Conservation (phyloP, 1,284 basidiomycete genomes). For the Laetiporus sulphureus region DNA sequence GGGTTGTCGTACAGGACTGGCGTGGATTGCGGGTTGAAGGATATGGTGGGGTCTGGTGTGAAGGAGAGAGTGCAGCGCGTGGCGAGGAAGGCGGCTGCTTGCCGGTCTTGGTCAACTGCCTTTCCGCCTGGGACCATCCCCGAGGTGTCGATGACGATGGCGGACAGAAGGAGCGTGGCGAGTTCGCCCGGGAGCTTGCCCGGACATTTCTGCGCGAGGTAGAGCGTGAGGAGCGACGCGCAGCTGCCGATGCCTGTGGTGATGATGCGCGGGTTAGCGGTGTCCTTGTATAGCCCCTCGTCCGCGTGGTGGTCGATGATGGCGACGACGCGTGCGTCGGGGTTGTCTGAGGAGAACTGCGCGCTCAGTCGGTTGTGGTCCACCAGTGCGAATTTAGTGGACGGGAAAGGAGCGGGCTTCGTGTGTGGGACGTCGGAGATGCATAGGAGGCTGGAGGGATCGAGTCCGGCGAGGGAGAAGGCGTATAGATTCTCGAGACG, state of each 20-base stretch:
- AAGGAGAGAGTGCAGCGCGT: slow-evolving; percentile 7
- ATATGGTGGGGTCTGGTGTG: not conserved
- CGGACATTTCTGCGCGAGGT: slow-evolving; percentile 36
- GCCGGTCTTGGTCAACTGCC: slow-evolving; percentile 47
- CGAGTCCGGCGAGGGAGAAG: slow-evolving; percentile 51
- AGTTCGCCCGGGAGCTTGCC: slow-evolving; percentile 48
- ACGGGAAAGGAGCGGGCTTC: slow-evolving; percentile 39
- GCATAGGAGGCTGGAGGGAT: slow-evolving; percentile 45
- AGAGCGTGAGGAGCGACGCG: slow-evolving; percentile 64
- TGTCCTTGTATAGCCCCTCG: slow-evolving; percentile 59
- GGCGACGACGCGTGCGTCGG: slow-evolving; percentile 53
- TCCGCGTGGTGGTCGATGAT: slow-evolving; percentile 95
- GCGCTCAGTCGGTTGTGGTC: slow-evolving; percentile 82
- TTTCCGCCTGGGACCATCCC: slow-evolving; percentile 76
- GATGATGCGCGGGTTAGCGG: slow-evolving; percentile 65
- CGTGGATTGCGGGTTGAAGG: not conserved
- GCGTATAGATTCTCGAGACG: slow-evolving; percentile 86
- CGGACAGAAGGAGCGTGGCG: slow-evolving; percentile 72
- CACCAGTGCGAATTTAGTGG: slow-evolving; percentile 72
- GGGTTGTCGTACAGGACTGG: slow-evolving; percentile 25
- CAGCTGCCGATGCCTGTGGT: slow-evolving; percentile 67
- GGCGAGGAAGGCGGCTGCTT: slow-evolving; percentile 31
- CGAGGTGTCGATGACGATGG: slow-evolving; percentile 80
- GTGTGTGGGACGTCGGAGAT: slow-evolving; percentile 44
- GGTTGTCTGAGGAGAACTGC: slow-evolving; percentile 36